Evolutionary conservation across 192 early-diverging fungal genomes (phyloP).

Genomic region (Obelidium mucronatum): DNA sequence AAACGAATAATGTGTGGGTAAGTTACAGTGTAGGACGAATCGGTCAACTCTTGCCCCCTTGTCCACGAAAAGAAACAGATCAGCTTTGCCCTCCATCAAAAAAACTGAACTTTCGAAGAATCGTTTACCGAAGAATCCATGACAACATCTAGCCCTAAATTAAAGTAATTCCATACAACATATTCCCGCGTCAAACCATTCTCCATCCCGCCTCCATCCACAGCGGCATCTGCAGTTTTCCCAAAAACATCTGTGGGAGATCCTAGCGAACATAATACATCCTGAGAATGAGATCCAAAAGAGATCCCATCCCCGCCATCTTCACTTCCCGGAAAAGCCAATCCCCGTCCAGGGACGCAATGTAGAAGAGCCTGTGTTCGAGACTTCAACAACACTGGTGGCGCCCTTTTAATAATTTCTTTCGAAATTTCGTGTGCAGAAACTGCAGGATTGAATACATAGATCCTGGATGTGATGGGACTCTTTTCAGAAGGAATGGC

Average conservation of each 20-base stretch:
- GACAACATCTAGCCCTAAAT: conserved; percentile 24
- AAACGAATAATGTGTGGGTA: conserved; percentile 7
- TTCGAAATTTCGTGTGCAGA: background rate
- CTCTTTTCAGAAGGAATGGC: background rate
- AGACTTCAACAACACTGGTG: background rate
- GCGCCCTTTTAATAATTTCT: background rate
- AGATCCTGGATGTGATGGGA: conserved; percentile 21
- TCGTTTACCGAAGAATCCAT: background rate
- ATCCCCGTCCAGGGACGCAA: conserved; percentile 15
- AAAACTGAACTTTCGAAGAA: too few relatives aligned
- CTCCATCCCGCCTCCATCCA: background rate
- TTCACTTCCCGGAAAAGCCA: background rate
- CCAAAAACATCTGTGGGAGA: background rate
- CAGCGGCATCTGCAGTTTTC: background rate
- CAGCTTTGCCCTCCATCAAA: too few relatives aligned
- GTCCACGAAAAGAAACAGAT: too few relatives aligned
- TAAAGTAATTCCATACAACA: conserved; percentile 22
- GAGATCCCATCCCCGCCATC: background rate
- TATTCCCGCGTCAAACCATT: background rate
- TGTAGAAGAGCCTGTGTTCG: background rate
- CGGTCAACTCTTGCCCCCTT: background rate
- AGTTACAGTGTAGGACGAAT: conserved; percentile 2
- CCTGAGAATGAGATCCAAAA: conserved; percentile 4
- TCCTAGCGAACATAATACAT: background rate
- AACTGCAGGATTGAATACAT: conserved; percentile 17